Conservation (phyloP, 192 early-diverging fungal species). For the Chytriomyces sp. region DNA sequence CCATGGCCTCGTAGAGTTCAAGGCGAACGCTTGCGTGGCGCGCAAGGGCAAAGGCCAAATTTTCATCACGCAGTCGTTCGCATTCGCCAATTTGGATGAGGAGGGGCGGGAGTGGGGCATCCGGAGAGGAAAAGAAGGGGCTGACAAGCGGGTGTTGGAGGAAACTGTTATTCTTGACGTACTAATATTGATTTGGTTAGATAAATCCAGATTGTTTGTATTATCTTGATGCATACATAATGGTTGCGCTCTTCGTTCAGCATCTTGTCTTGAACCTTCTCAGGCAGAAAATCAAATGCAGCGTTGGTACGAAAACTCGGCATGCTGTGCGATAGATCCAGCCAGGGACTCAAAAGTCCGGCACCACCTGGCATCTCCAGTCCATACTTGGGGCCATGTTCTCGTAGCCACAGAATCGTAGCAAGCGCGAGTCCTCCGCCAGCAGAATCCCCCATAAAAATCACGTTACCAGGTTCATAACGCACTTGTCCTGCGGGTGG, state of each 20-base stretch:
- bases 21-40: conserved; percentile 37
- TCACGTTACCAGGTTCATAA: conserved; percentile 40
- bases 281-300: conserved; percentile 41
- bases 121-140: conserved; percentile 37
- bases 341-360: conserved; percentile 68
- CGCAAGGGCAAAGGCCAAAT: conserved; percentile 32
- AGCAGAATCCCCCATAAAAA: conserved; percentile 55
- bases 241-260: conserved; percentile 28
- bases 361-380: conserved; percentile 54
- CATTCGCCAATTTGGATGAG: conserved; percentile 51
- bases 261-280: conserved; percentile 28
- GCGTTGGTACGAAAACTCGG: conserved; percentile 43
- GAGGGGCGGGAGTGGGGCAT: conserved; percentile 40
- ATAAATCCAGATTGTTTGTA: neutral
- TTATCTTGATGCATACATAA: neutral
- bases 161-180: conserved; percentile 32
- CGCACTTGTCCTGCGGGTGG: conserved; percentile 20
- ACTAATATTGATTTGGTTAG: conserved; percentile 10
- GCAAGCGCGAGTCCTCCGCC: conserved; percentile 57
- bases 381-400: conserved; percentile 17
- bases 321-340: conserved; percentile 53
- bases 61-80: conserved; percentile 55
- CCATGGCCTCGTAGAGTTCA: conserved; percentile 51
- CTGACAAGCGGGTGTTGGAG: conserved; percentile 47
- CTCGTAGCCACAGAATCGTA: conserved; percentile 41